A percentile compares a stretch with the other conserved stretches of the same genome.
Evolutionary conservation across 1,139 yeast genomes (phyloP).

Genomic region (Candida neerlandica): DNA sequence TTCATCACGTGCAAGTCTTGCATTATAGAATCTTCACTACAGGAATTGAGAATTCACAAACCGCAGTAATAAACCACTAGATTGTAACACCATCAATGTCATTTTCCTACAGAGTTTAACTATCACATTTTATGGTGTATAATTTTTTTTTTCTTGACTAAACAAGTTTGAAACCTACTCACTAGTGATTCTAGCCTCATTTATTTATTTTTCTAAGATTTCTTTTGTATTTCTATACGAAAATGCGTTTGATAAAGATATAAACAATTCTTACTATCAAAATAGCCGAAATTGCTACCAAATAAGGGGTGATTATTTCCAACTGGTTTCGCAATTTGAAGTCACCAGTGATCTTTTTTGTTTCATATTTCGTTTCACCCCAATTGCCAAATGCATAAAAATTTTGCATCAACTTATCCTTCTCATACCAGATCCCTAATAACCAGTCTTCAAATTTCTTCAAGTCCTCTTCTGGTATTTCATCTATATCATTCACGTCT

Average conservation of each 20-base stretch:
- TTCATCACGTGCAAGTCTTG: no score
- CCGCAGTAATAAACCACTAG: no score
- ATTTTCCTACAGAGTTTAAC: no score
- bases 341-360: conserved; percentile 30
- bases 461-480: conserved; percentile 45
- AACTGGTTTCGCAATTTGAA: conserved; percentile 26
- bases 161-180: not conserved
- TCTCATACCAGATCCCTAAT: conserved; percentile 71
- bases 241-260: conserved; percentile 10
- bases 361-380: conserved; percentile 20
- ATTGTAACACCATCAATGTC: no score
- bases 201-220: not conserved
- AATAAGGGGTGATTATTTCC: conserved; percentile 26
- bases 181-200: no score
- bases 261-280: conserved; percentile 18
- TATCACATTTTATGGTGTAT: no score
- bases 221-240: conserved; percentile 6
- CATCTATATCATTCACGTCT: conserved; percentile 41
- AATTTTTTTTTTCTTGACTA: not conserved
- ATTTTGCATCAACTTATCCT: conserved; percentile 66
- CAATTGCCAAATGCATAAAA: conserved; percentile 57
- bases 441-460: conserved; percentile 74
- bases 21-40: no score
- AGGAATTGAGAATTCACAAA: no score
- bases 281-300: conserved; percentile 19